Evolutionary conservation across 2,329 filamentous ascomycete genomes (phyloP), one percentile per base, ranked within the genome.

Genomic region (Clonostachys byssicola): DNA sequence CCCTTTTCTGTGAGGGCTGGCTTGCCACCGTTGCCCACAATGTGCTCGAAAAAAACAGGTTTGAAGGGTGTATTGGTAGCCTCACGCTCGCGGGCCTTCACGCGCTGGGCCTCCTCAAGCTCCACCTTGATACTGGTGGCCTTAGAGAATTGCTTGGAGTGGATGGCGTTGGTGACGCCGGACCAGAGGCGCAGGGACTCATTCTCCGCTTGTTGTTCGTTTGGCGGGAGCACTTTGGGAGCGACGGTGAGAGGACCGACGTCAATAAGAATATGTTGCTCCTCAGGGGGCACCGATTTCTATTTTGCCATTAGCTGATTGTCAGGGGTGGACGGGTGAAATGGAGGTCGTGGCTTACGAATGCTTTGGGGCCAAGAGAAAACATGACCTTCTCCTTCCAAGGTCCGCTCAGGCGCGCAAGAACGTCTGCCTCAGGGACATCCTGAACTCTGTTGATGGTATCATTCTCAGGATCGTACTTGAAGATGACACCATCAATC

Each of bases 121-220:
- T 95, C 90, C 50, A 90, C 83, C 73, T 99, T 99, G 52, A 94
- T 72, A 17, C 80, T 82, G 18, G 94, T 99, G 8, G 94, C 94
- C 53, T 87, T 83, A 40, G 79, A 80, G 66, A 84, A 99, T 62
- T 95, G 89, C 68, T 92, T 95, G 51, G 83, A 72, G 18, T 81
- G 66, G 60, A 99, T 97, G 35, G 92, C 90, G 45, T 88, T 78
- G 16, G 94, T 97, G 41, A 99, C 92, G 20, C 81, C 81, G 34
- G 83, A 78, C 94, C 94, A 99, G 62, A 96, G 87, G 48, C 81
- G 84, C 54, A 94, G 80, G 3, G 89, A 95, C 69, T 99, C 94
- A 64, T 99, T 94, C 47, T 87, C 81, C 3, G 95, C 81, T 65
- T 97, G 94, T 49, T 83, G 66, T 40, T 91, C 84, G 16, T 78